phyloP scores from a whole-genome alignment of 192 early-diverging fungal species.

The Entophlyctis luteolus region DNA sequence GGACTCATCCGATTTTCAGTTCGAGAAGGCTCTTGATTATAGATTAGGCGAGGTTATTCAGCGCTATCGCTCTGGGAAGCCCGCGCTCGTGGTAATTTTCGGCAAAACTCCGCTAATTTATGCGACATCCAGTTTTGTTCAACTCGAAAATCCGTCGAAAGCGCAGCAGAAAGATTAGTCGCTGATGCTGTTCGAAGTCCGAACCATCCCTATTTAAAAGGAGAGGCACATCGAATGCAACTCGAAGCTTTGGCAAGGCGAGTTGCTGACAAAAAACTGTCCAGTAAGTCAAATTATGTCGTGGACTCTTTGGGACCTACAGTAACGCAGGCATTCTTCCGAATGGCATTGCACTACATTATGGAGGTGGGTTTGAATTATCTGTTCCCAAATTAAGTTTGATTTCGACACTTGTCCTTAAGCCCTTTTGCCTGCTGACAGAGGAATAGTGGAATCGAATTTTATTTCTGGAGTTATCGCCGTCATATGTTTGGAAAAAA shows the following conservation, averaged over 20 bases:
- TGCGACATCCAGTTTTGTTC: conserved; percentile 38
- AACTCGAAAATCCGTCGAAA: conserved; percentile 41
- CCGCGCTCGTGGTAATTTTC: conserved; percentile 42
- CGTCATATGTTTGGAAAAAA: conserved; percentile 56
- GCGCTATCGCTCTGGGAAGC: conserved; percentile 37
- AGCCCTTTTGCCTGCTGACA: conserved; percentile 42
- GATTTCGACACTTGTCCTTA: too few relatives aligned
- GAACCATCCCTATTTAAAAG: conserved; percentile 43
- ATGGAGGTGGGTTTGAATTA: conserved; percentile 59
- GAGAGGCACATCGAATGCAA: conserved; percentile 14
- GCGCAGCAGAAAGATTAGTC: conserved; percentile 36
- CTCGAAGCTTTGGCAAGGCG: conserved; percentile 1
- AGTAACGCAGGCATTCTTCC: too few relatives aligned
- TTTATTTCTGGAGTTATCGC: conserved; percentile 49
- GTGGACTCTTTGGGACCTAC: too few relatives aligned
- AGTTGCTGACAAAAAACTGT: conserved; percentile 45
- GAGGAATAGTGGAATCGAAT: conserved; percentile 51
- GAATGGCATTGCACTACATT: conserved; percentile 65
- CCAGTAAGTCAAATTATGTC: conserved; percentile 9
- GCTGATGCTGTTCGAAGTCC: conserved; percentile 13
- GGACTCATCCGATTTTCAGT: conserved; percentile 44
- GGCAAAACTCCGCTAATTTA: neutral
- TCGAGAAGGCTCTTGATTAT: conserved; percentile 57
- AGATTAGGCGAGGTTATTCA: conserved; percentile 41
- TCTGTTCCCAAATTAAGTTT: too few relatives aligned